Evolutionary conservation across 176 grass and related monocot genomes (phyloP).

Genomic region (Zizania latifolia): DNA sequence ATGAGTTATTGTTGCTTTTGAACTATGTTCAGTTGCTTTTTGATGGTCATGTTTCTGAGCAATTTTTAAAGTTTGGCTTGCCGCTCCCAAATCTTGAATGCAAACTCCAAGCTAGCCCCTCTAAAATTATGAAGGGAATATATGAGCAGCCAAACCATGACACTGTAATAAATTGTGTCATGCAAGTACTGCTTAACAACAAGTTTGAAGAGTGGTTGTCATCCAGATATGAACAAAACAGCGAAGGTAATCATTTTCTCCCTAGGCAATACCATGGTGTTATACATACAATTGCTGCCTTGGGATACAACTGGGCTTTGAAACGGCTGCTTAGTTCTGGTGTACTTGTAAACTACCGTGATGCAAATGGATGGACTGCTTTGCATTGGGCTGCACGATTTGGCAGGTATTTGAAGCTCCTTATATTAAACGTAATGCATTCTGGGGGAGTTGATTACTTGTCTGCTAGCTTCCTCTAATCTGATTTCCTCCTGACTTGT

Average conservation of each 20-base stretch:
- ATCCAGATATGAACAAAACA: slow-evolving; percentile 46
- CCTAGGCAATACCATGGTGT: slow-evolving; percentile 60
- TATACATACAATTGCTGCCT: slow-evolving; percentile 76
- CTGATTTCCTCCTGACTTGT: slow-evolving; percentile 3
- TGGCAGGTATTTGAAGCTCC: slow-evolving; percentile 54
- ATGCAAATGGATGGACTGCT: slow-evolving; percentile 84
- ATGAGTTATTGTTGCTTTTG: slow-evolving; percentile 50
- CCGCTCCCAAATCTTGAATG: neutral
- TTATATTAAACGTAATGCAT: neutral
- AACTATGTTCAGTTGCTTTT: slow-evolving; percentile 61
- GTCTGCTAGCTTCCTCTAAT: neutral
- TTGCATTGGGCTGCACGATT: slow-evolving; percentile 94
- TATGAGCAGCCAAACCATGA: slow-evolving; percentile 29
- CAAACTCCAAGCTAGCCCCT: slow-evolving; percentile 26
- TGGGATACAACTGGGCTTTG: slow-evolving; percentile 70
- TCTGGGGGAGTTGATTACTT: neutral
- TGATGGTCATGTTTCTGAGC: slow-evolving; percentile 23
- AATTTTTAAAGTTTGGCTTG: slow-evolving; percentile 27
- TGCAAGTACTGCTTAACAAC: slow-evolving; percentile 68
- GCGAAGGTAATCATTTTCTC: slow-evolving; percentile 34
- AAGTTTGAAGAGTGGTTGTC: slow-evolving; percentile 59
- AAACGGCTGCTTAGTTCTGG: slow-evolving; percentile 56
- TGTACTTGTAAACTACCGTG: slow-evolving; percentile 79
- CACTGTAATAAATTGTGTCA: slow-evolving; percentile 32
- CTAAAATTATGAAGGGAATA: slow-evolving; percentile 18